Evolutionary conservation across 441 rosid species (phyloP), one percentile per base, ranked within the genome.

Genomic region (Erodium chrysanthum): DNA sequence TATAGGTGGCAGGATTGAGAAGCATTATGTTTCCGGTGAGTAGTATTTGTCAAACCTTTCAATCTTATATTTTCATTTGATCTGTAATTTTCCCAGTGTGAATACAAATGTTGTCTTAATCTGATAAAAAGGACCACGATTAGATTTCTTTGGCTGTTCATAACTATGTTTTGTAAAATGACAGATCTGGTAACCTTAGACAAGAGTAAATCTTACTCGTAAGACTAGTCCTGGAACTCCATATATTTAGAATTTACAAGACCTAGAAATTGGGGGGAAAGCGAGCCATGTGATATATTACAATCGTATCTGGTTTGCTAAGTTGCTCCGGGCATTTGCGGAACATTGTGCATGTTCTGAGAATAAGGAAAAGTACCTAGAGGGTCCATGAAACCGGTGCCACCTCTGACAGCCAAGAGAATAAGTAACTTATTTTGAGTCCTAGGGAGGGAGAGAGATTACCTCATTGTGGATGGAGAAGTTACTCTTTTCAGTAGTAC

Each of bases 1-100:
- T 50, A 44, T 77, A 66, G 85, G 83, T 29, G 81, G 69, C 61
- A 83, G 75, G 82, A 73, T 48, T 50, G 85, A 84, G 66, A 81
- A 81, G 73, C 78, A 78, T 52, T 29, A 56, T 75, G 73, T 73
- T 75, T 77, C 82, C 0, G 84, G 92, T 84, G 70, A 76, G 88
- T 69, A 15, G 8, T 48, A 15, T 48, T 48, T 48, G 56, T 48
- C 12, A 48, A 48, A 48, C 5, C 4, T 2, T n/a, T 48, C 6
- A 48, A n/a, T n/a, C 18, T 48, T 48, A 10, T 48, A 15, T 48
- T 48, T 11, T 44, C 15, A 3, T 44, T 44, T 44, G 15, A 1
- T 11, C 9, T 12, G 2, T 44, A 44, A 44, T 11, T 3, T 44
- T 44, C 9, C 9, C 11, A 11, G 52, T 44, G 3, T 44, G n/a